Percentiles rank a stretch among this genome's conserved stretches.
Evolutionary conservation across 495 filamentous ascomycete genomes (phyloP).

Genomic region (Bacidia rubella): DNA sequence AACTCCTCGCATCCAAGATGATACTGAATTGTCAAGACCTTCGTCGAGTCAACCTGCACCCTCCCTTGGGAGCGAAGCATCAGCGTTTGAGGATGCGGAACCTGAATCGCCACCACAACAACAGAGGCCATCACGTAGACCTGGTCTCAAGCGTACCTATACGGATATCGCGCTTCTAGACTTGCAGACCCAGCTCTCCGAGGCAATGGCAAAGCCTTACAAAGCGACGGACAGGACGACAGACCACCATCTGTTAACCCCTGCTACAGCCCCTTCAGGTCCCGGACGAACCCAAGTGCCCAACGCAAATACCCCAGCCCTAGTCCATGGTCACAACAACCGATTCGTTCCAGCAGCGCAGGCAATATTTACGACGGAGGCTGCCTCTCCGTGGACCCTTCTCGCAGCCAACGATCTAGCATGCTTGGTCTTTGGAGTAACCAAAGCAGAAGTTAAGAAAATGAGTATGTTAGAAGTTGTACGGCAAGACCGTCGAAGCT

Average conservation of each 20-base stretch:
- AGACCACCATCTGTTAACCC: constrained; percentile 32
- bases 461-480: constrained; percentile 94
- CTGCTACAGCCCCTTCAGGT: constrained; percentile 26
- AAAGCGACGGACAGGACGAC: constrained; percentile 15
- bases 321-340: constrained; percentile 70
- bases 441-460: constrained; percentile 82
- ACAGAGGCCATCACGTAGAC: constrained; percentile 37
- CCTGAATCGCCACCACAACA: constrained; percentile 11
- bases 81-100: constrained; percentile 10
- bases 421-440: constrained; percentile 90
- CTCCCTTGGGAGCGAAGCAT: constrained; percentile 12
- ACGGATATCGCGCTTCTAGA: constrained; percentile 63
- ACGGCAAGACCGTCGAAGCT: constrained; percentile 68
- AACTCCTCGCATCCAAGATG: constrained; percentile 38
- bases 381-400: constrained; percentile 83
- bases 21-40: constrained; percentile 24
- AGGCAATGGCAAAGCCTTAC: constrained; percentile 79
- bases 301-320: constrained; percentile 18
- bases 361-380: constrained; percentile 90
- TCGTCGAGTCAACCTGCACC: constrained; percentile 14
- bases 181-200: constrained; percentile 73
- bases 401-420: constrained; percentile 94
- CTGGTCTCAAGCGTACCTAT: constrained; percentile 72
- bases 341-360: constrained; percentile 86
- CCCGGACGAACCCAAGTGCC: constrained; percentile 26